A percentile compares a stretch with the other conserved stretches of the same genome.
These are phyloP conservation scores for Yamadazyma triangularis DNA, from an alignment of 1,139 yeast species.

Conservation along the genomic window DNA sequence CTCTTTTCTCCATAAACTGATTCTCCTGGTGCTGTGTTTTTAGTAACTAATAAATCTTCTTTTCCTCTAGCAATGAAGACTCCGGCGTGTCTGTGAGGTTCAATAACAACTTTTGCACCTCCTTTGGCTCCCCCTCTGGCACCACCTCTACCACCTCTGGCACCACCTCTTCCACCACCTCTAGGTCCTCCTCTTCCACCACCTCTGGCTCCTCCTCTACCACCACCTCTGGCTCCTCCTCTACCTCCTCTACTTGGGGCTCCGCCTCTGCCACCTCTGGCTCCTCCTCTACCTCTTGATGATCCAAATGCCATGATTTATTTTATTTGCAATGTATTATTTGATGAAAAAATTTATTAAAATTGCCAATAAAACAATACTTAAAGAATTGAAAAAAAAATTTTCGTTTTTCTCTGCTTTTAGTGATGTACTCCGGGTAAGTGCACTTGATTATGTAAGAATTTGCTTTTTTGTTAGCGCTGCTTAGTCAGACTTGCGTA, in stretches of 20 bases:
- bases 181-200: conserved; percentile 41
- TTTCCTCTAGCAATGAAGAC: conserved; percentile 99
- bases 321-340: conserved; percentile 2
- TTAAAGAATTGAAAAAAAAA: not conserved
- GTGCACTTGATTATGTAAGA: conserved; percentile 12
- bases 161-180: conserved; percentile 48
- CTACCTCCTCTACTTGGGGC: conserved; percentile 50
- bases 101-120: conserved; percentile 94
- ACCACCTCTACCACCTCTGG: conserved; percentile 69
- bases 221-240: conserved; percentile 25
- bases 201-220: conserved; percentile 33
- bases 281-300: conserved; percentile 47
- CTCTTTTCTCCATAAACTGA: conserved; percentile 98
- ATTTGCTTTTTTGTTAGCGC: conserved; percentile 7
- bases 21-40: conserved; percentile 97
- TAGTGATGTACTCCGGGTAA: not conserved
- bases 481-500: conserved; percentile 12
- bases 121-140: conserved; percentile 74
- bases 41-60: conserved; percentile 96
- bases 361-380: not conserved
- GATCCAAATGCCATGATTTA: conserved; percentile 31
- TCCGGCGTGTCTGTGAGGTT: conserved; percentile 98
- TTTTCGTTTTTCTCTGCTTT: not conserved
- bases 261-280: conserved; percentile 43
- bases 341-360: conserved; percentile 1